Percentiles rank a stretch among this genome's conserved stretches.
Evolutionary conservation across 257 asterid genomes (phyloP).

Genomic region (Verbena officinalis): DNA sequence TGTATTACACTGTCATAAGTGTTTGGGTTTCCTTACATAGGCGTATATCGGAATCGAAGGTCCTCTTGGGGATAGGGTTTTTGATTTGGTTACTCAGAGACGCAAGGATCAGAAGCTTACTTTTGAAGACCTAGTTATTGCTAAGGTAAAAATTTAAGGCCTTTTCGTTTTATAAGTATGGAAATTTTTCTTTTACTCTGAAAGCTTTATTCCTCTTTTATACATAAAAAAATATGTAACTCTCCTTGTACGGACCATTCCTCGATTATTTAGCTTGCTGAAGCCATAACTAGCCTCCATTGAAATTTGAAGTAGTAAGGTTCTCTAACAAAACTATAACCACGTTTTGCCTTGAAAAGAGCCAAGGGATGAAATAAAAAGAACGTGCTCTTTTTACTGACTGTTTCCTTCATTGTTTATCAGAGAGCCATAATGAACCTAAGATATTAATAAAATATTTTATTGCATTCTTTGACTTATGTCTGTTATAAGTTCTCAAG

Average conservation of each 20-base stretch:
- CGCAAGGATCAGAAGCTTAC: slow-evolving; percentile 76
- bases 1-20: slow-evolving; percentile 5
- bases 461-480: background rate
- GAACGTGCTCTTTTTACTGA: background rate
- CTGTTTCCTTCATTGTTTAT: background rate
- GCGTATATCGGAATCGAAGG: slow-evolving; percentile 73
- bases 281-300: no score
- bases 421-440: slow-evolving; percentile 5
- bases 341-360: no score
- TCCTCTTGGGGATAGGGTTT: slow-evolving; percentile 76
- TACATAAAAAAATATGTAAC: no score
- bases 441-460: slow-evolving; percentile 4
- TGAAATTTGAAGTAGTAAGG: no score
- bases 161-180: slow-evolving; percentile 4
- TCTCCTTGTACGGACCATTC: no score
- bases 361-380: no score
- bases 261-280: no score
- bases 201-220: slow-evolving; percentile 12
- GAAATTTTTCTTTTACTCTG: background rate
- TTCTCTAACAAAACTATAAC: no score
- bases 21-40: slow-evolving; percentile 40
- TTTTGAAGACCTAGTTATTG: slow-evolving; percentile 84
- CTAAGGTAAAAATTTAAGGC: slow-evolving; percentile 56
- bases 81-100: slow-evolving; percentile 72
- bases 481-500: slow-evolving; percentile 2